Percentiles rank a stretch among this genome's conserved stretches.
These are phyloP conservation scores for Globisporangium parvum DNA, from an alignment of 352 stramenopile genomes.

Conservation along the genomic window DNA sequence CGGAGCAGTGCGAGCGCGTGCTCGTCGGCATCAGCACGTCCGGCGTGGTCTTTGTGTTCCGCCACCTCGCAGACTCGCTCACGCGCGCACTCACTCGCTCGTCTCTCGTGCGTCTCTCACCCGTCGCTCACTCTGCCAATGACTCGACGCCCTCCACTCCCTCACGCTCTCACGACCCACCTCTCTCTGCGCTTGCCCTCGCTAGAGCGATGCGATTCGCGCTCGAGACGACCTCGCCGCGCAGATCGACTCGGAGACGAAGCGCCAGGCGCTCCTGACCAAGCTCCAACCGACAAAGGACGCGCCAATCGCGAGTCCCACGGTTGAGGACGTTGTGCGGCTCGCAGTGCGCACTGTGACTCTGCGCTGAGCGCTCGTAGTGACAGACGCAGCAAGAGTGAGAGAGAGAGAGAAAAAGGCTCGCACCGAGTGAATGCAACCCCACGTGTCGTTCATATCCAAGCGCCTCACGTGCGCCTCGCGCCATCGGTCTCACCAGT, in stretches of 20 bases:
- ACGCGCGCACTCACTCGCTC: slow-evolving; percentile 29
- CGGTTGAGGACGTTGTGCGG: slow-evolving; percentile 13
- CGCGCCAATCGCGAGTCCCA: not conserved
- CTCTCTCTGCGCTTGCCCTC: too few species aligned
- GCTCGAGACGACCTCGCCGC: slow-evolving; percentile 22
- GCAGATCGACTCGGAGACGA: slow-evolving; percentile 35
- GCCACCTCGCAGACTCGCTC: slow-evolving; percentile 36
- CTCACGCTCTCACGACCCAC: not conserved
- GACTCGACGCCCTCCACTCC: not conserved
- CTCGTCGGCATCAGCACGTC: slow-evolving; percentile 64
- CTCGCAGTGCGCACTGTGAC: slow-evolving; percentile 19
- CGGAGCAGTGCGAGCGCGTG: slow-evolving; percentile 24
- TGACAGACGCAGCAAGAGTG: not conserved
- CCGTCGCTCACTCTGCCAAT: too few species aligned
- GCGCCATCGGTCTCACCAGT: slow-evolving; percentile 35
- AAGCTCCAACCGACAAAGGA: slow-evolving; percentile 13
- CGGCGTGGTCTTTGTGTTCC: slow-evolving; percentile 57
- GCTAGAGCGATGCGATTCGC: slow-evolving; percentile 30
- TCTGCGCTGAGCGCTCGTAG: not conserved
- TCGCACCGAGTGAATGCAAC: not conserved
- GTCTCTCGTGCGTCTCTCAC: slow-evolving; percentile 29
- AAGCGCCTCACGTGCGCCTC: too few species aligned
- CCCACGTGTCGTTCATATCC: too few species aligned
- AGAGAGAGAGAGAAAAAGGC: not conserved
- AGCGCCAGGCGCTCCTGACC: slow-evolving; percentile 32